Percentiles rank a stretch among this genome's conserved stretches.
phyloP scores from a whole-genome alignment of 352 stramenopile genomes.

The Globisporangium carolinianum region DNA sequence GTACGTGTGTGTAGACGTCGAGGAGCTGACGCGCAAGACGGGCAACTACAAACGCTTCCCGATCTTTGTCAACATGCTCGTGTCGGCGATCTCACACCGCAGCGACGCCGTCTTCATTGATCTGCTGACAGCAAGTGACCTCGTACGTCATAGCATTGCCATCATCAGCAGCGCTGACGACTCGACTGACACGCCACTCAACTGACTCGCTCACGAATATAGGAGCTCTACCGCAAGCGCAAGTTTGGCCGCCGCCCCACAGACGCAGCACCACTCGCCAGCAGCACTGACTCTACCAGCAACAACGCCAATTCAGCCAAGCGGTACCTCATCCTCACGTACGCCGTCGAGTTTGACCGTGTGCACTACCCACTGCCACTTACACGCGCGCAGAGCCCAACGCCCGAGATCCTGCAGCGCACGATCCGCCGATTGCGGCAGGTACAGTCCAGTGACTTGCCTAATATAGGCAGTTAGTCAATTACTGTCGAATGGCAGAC shows the following conservation, averaged over 20 bases:
- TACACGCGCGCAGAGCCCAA: slow-evolving; percentile 51
- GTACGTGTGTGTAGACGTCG: slow-evolving; percentile 41
- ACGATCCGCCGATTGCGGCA: slow-evolving; percentile 70
- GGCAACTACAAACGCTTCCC: slow-evolving; percentile 91
- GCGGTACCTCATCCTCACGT: slow-evolving; percentile 92
- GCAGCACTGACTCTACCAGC: background rate
- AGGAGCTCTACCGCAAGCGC: slow-evolving; percentile 72
- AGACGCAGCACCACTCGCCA: background rate
- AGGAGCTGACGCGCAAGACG: slow-evolving; percentile 91
- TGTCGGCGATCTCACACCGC: slow-evolving; percentile 60
- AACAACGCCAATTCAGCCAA: slow-evolving; percentile 29
- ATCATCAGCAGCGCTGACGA: too few species aligned
- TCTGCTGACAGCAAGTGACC: slow-evolving; percentile 84
- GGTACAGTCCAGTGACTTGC: slow-evolving; percentile 6
- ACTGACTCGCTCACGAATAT: too few species aligned
- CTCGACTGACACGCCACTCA: background rate
- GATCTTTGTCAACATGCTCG: slow-evolving; percentile 92
- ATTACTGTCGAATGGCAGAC: too few species aligned
- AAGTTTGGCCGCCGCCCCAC: slow-evolving; percentile 35
- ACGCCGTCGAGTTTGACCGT: slow-evolving; percentile 90
- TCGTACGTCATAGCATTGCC: slow-evolving; percentile 23
- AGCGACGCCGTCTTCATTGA: slow-evolving; percentile 89
- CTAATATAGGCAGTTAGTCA: too few species aligned
- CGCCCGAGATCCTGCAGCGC: slow-evolving; percentile 61
- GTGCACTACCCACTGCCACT: slow-evolving; percentile 93